These are phyloP conservation scores for Trametes sanguinea DNA, from an alignment of 768 basidiomycete genomes.

Conservation along the genomic window DNA sequence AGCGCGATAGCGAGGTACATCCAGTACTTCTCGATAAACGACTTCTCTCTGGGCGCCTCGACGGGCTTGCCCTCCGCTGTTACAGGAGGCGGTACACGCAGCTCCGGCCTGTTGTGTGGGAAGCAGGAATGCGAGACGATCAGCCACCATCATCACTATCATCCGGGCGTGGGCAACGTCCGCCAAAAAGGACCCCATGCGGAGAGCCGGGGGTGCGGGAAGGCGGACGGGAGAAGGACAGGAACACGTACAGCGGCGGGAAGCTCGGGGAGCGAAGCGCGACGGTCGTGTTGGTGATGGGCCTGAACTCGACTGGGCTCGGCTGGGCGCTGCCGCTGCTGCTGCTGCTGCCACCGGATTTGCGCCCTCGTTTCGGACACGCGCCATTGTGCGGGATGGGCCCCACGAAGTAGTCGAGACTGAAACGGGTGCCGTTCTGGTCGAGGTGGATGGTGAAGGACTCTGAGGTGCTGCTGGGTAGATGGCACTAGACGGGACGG, in stretches of 20 bases:
- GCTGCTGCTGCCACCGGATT: neutral
- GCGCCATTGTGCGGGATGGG: conserved; percentile 69
- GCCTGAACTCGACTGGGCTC: conserved; percentile 30
- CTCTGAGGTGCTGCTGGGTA: conserved; percentile 55
- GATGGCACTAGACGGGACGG: conserved; percentile 58
- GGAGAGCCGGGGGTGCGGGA: neutral
- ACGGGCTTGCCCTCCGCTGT: conserved; percentile 67
- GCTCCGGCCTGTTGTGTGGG: conserved; percentile 53
- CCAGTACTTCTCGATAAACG: conserved; percentile 91
- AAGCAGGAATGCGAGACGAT: conserved; percentile 3
- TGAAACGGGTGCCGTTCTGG: conserved; percentile 50
- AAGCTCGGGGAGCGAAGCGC: conserved; percentile 44
- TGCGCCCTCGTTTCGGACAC: conserved; percentile 43
- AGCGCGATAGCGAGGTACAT: conserved; percentile 68
- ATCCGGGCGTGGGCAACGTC: neutral
- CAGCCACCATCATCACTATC: conserved; percentile 9
- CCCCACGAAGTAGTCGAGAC: conserved; percentile 71
- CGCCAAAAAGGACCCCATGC: neutral
- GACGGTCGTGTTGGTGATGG: conserved; percentile 55
- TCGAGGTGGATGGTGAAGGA: conserved; percentile 57
- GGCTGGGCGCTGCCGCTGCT: conserved; percentile 11
- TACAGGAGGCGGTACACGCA: conserved; percentile 67
- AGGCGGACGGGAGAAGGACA: neutral
- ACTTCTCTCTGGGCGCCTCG: conserved; percentile 63
- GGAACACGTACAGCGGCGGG: conserved; percentile 57